Percentiles rank a stretch among this genome's conserved stretches.
Conservation (phyloP, 139 green algal genomes). For the Bryopsis sp. region DNA sequence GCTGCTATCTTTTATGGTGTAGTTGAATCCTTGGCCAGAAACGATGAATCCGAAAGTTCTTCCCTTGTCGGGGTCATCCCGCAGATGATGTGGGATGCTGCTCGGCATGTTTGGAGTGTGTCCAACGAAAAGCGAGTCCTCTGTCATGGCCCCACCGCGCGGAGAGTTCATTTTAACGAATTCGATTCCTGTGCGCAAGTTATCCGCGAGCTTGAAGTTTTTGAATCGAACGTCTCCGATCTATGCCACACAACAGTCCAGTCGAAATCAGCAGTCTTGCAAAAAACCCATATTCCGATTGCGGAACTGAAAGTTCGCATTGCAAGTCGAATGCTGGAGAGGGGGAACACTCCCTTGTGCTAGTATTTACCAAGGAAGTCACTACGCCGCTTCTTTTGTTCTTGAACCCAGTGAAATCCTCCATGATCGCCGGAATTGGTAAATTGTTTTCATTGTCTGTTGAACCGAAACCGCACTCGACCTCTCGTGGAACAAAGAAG, state of each 20-base stretch:
- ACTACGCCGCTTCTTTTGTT: slow-evolving; percentile 13
- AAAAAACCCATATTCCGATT: no score
- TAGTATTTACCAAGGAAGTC: background rate
- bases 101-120: background rate
- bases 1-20: slow-evolving; percentile 19
- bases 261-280: no score
- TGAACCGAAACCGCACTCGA: background rate
- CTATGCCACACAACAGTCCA: background rate
- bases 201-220: slow-evolving; percentile 2
- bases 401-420: slow-evolving; percentile 7
- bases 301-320: no score
- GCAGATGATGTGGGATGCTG: slow-evolving; percentile 5
- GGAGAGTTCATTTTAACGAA: background rate
- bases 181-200: slow-evolving; percentile 9
- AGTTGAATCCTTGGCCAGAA: slow-evolving; percentile 13
- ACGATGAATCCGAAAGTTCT: slow-evolving; percentile 14
- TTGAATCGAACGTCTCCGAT: slow-evolving; percentile 13
- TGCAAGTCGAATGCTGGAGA: no score
- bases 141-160: background rate
- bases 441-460: background rate
- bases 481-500: slow-evolving; percentile 2
- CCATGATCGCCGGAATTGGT: background rate
- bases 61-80: slow-evolving; percentile 17
- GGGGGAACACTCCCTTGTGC: no score
- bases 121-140: slow-evolving; percentile 11